Base-by-base conservation (phyloP, 2,329 filamentous ascomycete genomes). In the Botrytis galanthina region DNA sequence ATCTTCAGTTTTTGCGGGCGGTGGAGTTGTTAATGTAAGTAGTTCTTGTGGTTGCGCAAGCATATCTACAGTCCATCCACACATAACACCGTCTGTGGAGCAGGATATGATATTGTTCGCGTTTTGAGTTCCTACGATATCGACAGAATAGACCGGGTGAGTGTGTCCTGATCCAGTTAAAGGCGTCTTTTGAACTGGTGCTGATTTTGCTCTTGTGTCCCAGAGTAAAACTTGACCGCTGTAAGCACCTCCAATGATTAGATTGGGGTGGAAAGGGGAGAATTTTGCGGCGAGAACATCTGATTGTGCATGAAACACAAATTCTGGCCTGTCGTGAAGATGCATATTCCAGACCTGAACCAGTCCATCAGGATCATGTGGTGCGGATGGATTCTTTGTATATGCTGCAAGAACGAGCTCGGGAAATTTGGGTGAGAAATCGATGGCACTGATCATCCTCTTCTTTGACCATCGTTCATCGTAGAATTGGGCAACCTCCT, bases 71-170 rank as follows among this genome's bases (percentile, higher is more conserved):
- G 93, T 95, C 96, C 96, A 99, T 66, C 95, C 93, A 82, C 96
- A 99, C 60, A 98, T 94, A 16, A 97, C 94, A 72, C 96, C 96
- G 80, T 99, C 96, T 0, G 96, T 99, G 1, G 94, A 98, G 81
- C 94, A 95, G 48, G 95, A 98, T 78, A 99, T 93, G 81, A 99
- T 97, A 82, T 98, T 99, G 85, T 98, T 97, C 74, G 96, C 96
- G 82, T 99, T 99, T 81, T 98, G 96, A 0, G 97, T 99, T 76
- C 96, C 96, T 68, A 99, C 94, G 72, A 99, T 97, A 75, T 96
- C 93, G 73, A 99, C 90, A 57, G 92, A 94, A 85, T 99, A 99
- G 76, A 99, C 93, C 0, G 96, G 96, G 80, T 99, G 96, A 12
- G 96, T 97, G 82, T 99, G 96, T 22, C 96, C 95, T 22, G 93